Conservation (phyloP, 345 rosid species). For the Clausena lansium region DNA sequence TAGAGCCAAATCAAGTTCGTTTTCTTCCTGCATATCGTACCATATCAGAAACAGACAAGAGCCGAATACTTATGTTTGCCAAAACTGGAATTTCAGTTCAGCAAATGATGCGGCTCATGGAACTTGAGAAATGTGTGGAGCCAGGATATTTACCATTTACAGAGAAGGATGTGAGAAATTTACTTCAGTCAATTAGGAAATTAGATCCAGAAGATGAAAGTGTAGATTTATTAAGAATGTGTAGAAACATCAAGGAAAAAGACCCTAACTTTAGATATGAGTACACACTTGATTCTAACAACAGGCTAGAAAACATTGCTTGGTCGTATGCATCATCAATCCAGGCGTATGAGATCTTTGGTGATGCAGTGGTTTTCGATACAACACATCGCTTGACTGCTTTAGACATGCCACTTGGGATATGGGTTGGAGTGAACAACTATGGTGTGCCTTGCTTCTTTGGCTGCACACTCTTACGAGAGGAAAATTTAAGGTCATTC, state of each 20-base stretch:
- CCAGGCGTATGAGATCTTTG: conserved; percentile 82
- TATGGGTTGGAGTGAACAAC: conserved; percentile 93
- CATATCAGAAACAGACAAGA: conserved; percentile 87
- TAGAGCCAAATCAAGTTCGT: conserved; percentile 90
- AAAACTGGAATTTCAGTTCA: conserved; percentile 94
- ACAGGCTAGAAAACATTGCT: conserved; percentile 76
- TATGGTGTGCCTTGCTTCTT: conserved; percentile 99
- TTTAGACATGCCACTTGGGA: conserved; percentile 96
- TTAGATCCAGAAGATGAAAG: conserved; percentile 85
- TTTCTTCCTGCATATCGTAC: conserved; percentile 96
- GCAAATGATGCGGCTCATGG: conserved; percentile 99
- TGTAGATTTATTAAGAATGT: conserved; percentile 85
- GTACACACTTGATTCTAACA: conserved; percentile 59
- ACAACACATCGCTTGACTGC: conserved; percentile 87
- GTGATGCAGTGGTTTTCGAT: conserved; percentile 94
- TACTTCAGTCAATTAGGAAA: conserved; percentile 87
- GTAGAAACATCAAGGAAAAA: conserved; percentile 83
- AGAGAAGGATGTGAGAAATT: conserved; percentile 94
- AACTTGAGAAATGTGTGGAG: conserved; percentile 94
- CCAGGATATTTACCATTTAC: conserved; percentile 94
- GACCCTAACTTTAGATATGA: conserved; percentile 92
- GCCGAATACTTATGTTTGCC: conserved; percentile 92
- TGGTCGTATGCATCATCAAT: conserved; percentile 93
- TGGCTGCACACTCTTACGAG: conserved; percentile 82
- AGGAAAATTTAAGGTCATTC: conserved; percentile 72